A percentile compares a stretch with the other conserved stretches of the same genome.
Evolutionary conservation across 176 grass and related monocot genomes (phyloP).

Genomic region (Coix lacrymajobi): DNA sequence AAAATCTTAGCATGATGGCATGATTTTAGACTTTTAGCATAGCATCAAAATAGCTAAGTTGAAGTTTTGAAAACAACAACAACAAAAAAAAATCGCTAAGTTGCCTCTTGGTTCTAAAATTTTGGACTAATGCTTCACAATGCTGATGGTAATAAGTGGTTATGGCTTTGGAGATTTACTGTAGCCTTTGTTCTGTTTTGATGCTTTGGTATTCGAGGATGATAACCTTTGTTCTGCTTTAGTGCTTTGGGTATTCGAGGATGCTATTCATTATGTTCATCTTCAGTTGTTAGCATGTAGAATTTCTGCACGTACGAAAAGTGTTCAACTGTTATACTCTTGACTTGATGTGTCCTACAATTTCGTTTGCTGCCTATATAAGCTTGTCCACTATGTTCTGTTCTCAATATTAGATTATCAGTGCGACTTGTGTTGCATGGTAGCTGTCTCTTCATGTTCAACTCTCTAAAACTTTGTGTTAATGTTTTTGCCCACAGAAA

Average conservation of each 20-base stretch:
- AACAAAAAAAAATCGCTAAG: background rate
- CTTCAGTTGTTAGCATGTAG: background rate
- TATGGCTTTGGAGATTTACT: background rate
- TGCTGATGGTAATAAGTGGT: background rate
- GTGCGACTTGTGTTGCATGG: background rate
- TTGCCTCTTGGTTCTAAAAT: background rate
- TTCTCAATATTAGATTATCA: background rate
- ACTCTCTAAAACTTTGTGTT: slow-evolving; percentile 10
- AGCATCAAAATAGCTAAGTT: background rate
- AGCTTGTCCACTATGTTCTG: background rate
- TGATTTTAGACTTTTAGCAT: background rate
- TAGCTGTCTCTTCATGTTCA: background rate
- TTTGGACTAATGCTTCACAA: background rate
- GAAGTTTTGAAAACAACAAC: background rate
- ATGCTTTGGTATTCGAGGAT: background rate
- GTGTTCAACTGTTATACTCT: background rate
- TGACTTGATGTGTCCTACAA: background rate
- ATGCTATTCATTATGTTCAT: background rate
- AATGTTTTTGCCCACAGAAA: slow-evolving; percentile 59
- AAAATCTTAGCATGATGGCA: background rate
- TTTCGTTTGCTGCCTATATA: background rate
- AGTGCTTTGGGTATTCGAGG: background rate
- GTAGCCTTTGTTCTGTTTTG: background rate
- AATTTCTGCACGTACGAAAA: background rate
- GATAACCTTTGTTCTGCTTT: background rate